phyloP scores from a whole-genome alignment of 2,329 filamentous ascomycete species.

The Colletotrichum tofieldiae region DNA sequence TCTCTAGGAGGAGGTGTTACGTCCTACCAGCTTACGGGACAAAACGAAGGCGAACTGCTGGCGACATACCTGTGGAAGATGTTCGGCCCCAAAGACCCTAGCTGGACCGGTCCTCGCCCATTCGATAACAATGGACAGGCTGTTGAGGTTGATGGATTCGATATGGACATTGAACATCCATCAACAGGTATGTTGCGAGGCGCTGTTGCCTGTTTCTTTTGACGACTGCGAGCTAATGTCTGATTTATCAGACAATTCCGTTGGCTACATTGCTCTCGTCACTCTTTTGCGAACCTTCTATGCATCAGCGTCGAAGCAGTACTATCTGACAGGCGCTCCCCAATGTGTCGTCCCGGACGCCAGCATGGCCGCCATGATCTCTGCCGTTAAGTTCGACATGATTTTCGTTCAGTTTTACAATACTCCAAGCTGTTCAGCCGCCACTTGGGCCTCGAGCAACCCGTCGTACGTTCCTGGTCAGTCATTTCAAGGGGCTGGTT shows the following conservation, averaged over 20 bases:
- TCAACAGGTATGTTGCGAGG: constrained; percentile 40
- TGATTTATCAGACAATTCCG: constrained; percentile 46
- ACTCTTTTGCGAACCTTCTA: constrained; percentile 48
- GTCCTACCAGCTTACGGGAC: constrained; percentile 56
- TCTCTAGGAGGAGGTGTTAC: constrained; percentile 57
- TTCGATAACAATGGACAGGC: constrained; percentile 43
- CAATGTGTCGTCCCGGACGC: constrained; percentile 57
- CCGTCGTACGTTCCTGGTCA: constrained; percentile 47
- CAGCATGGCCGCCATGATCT: constrained; percentile 61
- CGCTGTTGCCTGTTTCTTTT: no score
- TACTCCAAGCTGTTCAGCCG: constrained; percentile 58
- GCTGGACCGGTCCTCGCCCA: constrained; percentile 49
- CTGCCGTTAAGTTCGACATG: constrained; percentile 56
- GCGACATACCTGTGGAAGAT: constrained; percentile 57
- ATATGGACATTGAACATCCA: constrained; percentile 53
- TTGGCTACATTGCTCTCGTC: constrained; percentile 51
- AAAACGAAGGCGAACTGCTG: constrained; percentile 54
- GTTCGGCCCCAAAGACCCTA: constrained; percentile 56
- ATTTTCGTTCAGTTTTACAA: constrained; percentile 66
- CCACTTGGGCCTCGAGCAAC: constrained; percentile 46
- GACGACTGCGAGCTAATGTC: not conserved
- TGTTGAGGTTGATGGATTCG: constrained; percentile 53
- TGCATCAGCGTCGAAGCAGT: constrained; percentile 45
- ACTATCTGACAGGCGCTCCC: constrained; percentile 64
- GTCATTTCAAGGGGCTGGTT: constrained; percentile 42